Evolutionary conservation across 2,329 filamentous ascomycete species (phyloP), one percentile per base, ranked within the genome.

Genomic region (Dendryphion nanum): DNA sequence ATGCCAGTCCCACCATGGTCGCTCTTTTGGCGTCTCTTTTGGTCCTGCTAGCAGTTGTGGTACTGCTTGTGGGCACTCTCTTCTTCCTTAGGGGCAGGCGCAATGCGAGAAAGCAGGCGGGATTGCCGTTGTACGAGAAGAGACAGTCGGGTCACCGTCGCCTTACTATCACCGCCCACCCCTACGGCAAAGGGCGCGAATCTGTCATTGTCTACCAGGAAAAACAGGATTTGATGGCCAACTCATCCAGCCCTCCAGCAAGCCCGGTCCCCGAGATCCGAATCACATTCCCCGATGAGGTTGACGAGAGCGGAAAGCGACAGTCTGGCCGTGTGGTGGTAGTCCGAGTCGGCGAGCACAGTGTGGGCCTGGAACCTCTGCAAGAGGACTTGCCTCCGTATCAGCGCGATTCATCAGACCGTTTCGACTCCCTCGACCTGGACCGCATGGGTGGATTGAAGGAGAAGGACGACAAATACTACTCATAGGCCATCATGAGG

Each of bases 211-310:
- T 93, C 55, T 86, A 89, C 64, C 81, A 86, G 56, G 83, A 88
- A 66, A 89, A 93, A 68, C 81, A 84, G 61, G 81, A 81, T 49
- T 82, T 94, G 69, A 81, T 91, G 51, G 77, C 82, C 48, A 86
- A 86, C 68, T 85, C 86, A 20, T 75, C 78, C 43, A 85, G 82
- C 47, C 84, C 88, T 13, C 86, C 90, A 16, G 74, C 85, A 55
- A 87, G 81, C 67, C 85, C 86, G 51, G 78, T 97, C 18, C 93
- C 93, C 15, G 87, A 97, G 71, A 98, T 98, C 59, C 89, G 90
- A 69, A 95, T 98, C 67, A 97, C 93, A 23, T 97, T 98, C 74
- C 93, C 93, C 13, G 88, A 94, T 56, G 93, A 97, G 74, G 84
- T 94, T 53, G 90, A 96, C 61, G 86, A 89, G 34, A 59, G 71